A percentile compares a stretch with the other conserved stretches of the same genome.
Evolutionary conservation across 2,329 filamentous ascomycete genomes (phyloP).

Genomic region (Xylariomycetidae sp.): DNA sequence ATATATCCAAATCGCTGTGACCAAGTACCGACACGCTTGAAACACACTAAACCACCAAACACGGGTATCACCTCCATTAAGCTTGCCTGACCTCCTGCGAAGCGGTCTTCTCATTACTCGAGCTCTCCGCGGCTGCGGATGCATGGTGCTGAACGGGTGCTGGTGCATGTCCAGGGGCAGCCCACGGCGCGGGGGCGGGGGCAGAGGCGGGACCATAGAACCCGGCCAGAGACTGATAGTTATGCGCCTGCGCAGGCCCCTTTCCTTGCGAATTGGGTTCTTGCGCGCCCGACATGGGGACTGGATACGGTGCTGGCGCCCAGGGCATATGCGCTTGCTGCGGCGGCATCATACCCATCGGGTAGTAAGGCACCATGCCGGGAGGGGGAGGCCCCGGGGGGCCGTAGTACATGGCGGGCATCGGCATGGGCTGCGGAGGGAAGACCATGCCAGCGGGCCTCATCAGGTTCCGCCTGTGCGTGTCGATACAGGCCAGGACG

Average conservation of each 20-base stretch:
- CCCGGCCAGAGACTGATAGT: conserved; percentile 30
- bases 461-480: conserved; percentile 22
- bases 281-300: background rate
- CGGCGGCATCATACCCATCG: conserved; percentile 12
- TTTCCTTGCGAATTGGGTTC: no score
- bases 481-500: conserved; percentile 33
- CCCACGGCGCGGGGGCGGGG: no score
- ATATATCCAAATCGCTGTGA: background rate
- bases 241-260: conserved; percentile 18
- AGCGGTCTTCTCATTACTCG: conserved; percentile 1
- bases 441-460: conserved; percentile 15
- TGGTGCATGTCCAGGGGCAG: no score
- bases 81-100: background rate
- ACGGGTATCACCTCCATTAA: background rate
- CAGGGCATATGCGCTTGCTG: conserved; percentile 7
- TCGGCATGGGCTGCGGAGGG: conserved; percentile 1
- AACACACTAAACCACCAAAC: no score
- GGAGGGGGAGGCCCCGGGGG: conserved; percentile 9
- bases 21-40: no score
- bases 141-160: no score
- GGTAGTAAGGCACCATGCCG: conserved; percentile 10
- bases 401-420: conserved; percentile 13
- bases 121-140: background rate
- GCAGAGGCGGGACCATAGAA: conserved; percentile 23
- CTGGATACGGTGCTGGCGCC: conserved; percentile 1